Base-by-base conservation (phyloP, 2,329 filamentous ascomycete genomes). In the Aspergillus neotritici region DNA sequence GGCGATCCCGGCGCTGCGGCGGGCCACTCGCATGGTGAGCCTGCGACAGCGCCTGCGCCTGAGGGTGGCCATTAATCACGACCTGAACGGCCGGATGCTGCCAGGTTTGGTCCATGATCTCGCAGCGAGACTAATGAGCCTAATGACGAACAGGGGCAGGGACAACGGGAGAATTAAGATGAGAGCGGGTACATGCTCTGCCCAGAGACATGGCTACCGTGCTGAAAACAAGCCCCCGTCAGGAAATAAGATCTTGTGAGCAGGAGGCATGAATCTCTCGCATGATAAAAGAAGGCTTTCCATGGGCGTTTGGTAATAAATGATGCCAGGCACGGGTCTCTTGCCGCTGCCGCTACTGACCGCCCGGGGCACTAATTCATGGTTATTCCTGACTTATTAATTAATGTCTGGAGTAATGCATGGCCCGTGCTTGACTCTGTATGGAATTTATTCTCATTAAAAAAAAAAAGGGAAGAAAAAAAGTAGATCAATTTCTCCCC, bases 61-160 rank as follows among this genome's bases (percentile, higher is more conserved):
- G 60, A 31, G 50, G 43, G 57, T 58, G 53, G 55, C 57, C 58
- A 41, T 66, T 68, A 48, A 71, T 62, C 58, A 69, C 60, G 53
- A 71, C 66, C 57, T 70, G 63, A 35, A 71, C 58, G 44, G 58
- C 60, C 48, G 64, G 66, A 40, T 54, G 59, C 21, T 25, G 21
- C 53, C 63, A 63, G 56, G 60, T 62, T 38, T 62, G 64, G 50
- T 69, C 65, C 67, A 70, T 70, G 51, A 50, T 48, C 58, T 51
- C 46, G 40, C 42, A 44, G 50, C 57, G 49, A 47, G 48, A 49
- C 48, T 54, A 31, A 52, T 46, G 43, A 38, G 39, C 39, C 51
- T 56, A 49, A 55, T 47, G 42, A 46, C 47, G 48, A 46, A 46
- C 45, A 46, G 48, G 53, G 42, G 37, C 49, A 48, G 41, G 51